Conservation (phyloP, 768 basidiomycete genomes). For the Agaricus blazei region DNA sequence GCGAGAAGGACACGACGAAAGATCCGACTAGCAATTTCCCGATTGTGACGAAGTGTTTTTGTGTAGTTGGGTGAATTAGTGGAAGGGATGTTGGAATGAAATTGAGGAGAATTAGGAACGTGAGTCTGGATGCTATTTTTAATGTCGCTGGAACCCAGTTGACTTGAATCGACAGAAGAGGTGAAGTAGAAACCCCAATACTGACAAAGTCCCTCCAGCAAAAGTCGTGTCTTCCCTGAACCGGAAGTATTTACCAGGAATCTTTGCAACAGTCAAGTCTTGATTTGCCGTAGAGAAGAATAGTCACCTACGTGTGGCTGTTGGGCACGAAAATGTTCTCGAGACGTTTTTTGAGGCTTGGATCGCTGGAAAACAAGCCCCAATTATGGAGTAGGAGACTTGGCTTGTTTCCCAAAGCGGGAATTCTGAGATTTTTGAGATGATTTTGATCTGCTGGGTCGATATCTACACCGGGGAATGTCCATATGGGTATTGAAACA, state of each 20-base stretch:
- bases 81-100: slow-evolving; percentile 26
- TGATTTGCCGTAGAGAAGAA: neutral
- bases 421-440: slow-evolving; percentile 26
- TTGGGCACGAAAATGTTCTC: slow-evolving; percentile 39
- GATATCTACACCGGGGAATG: slow-evolving; percentile 16
- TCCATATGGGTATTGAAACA: slow-evolving; percentile 28
- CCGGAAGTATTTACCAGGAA: slow-evolving; percentile 45
- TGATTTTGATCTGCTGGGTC: slow-evolving; percentile 20
- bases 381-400: slow-evolving; percentile 37
- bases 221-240: slow-evolving; percentile 39
- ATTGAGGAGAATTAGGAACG: slow-evolving; percentile 29
- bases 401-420: slow-evolving; percentile 31
- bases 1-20: slow-evolving; percentile 37
- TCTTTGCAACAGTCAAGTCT: slow-evolving; percentile 15
- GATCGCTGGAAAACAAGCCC: slow-evolving; percentile 31
- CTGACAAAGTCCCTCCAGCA: slow-evolving; percentile 39
- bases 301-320: slow-evolving; percentile 32
- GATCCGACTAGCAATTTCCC: slow-evolving; percentile 29
- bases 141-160: slow-evolving; percentile 39
- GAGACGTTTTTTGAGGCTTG: slow-evolving; percentile 25
- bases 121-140: slow-evolving; percentile 33
- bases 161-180: slow-evolving; percentile 36
- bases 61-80: slow-evolving; percentile 26
- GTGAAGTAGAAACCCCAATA: slow-evolving; percentile 47
- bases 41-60: slow-evolving; percentile 25